These are phyloP conservation scores for Plasmopara halstedii DNA, from an alignment of 352 stramenopile genomes.

Conservation along the genomic window DNA sequence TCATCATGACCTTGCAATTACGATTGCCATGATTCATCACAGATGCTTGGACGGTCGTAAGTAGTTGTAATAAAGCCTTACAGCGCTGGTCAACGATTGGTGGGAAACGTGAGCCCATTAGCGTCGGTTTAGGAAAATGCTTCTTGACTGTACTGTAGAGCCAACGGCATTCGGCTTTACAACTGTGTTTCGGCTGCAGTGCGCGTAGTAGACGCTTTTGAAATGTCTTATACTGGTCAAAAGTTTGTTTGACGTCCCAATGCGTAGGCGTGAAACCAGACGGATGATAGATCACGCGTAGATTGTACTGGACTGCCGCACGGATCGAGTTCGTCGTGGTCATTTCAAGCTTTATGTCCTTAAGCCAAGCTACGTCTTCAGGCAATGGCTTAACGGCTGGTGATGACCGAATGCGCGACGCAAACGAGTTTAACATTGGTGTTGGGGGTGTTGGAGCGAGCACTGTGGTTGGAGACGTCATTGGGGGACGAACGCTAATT, in stretches of 20 bases:
- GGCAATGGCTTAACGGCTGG: conserved; percentile 22
- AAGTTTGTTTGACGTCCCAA: conserved; percentile 28
- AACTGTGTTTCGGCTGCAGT: conserved; percentile 48
- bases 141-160: conserved; percentile 49
- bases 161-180: conserved; percentile 56
- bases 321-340: conserved; percentile 18
- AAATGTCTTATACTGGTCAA: conserved; percentile 41
- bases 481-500: conserved; percentile 12
- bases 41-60: conserved; percentile 24
- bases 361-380: conserved; percentile 29
- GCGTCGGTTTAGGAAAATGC: conserved; percentile 44
- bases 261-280: conserved; percentile 9
- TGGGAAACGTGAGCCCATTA: conserved; percentile 22
- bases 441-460: background rate
- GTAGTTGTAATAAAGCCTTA: conserved; percentile 21
- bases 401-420: conserved; percentile 22
- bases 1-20: conserved; percentile 27
- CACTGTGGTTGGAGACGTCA: conserved; percentile 13
- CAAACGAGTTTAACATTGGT: conserved; percentile 17
- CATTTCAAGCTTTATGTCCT: conserved; percentile 29
- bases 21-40: conserved; percentile 33
- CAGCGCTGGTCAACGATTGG: conserved; percentile 23
- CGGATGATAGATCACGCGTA: conserved; percentile 20
- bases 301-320: conserved; percentile 21
- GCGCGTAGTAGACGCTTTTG: conserved; percentile 39